These are phyloP conservation scores for Prunus campanulata DNA, from an alignment of 306 rosid genomes.

Conservation along the genomic window DNA sequence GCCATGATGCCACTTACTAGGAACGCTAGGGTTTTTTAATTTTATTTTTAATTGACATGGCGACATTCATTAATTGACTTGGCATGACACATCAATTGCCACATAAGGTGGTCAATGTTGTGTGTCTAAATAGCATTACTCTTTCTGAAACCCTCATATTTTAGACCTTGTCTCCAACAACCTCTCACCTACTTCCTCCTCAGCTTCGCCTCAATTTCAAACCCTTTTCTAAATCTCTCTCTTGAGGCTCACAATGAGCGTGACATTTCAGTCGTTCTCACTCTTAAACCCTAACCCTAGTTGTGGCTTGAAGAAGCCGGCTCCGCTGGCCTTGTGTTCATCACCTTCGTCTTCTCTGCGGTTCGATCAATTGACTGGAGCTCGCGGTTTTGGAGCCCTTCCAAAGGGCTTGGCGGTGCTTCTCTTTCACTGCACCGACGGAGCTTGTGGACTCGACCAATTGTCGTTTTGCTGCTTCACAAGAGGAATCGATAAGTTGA, in stretches of 20 bases:
- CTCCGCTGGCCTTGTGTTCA: conserved; percentile 17
- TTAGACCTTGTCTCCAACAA: not conserved
- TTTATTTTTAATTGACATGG: too few species aligned
- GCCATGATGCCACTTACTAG: too few species aligned
- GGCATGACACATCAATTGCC: too few species aligned
- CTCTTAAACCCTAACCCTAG: conserved; percentile 56
- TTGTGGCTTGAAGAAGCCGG: conserved; percentile 23
- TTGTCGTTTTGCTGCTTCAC: conserved; percentile 50
- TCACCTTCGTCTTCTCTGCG: conserved; percentile 21
- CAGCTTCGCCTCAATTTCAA: conserved; percentile 6
- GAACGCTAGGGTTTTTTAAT: too few species aligned
- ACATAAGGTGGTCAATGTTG: too few species aligned
- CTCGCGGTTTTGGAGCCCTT: conserved; percentile 30
- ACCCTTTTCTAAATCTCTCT: not conserved
- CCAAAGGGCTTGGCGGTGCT: conserved; percentile 19
- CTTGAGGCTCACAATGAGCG: conserved; percentile 27
- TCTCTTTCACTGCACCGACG: conserved; percentile 30
- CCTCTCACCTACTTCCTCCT: not conserved
- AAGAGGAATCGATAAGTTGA: conserved; percentile 58
- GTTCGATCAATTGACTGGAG: conserved; percentile 43
- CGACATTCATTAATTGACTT: too few species aligned
- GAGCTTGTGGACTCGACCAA: conserved; percentile 27
- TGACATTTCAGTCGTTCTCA: conserved; percentile 56
- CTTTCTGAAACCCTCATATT: too few species aligned
- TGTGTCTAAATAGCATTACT: too few species aligned